Evolutionary conservation across 805 yeast species (phyloP).

Genomic region (Dipodascus geniculatus): DNA sequence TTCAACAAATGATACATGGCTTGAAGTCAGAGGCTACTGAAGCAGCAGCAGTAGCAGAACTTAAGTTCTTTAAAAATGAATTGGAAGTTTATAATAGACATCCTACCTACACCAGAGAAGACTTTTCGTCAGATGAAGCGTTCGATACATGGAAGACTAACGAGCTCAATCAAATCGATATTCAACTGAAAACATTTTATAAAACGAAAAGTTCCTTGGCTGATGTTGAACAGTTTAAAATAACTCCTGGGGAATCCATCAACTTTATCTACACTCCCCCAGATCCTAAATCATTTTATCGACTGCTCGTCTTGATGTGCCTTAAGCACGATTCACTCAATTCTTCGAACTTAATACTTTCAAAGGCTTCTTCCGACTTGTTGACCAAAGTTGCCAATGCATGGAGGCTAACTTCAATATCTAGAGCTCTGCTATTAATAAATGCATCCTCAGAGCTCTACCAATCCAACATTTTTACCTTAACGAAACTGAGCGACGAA

Average conservation of each 20-base stretch:
- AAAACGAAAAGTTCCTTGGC: slow-evolving; percentile 5
- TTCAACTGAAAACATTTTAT: slow-evolving; percentile 18
- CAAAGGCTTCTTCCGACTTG: slow-evolving; percentile 35
- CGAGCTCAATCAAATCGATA: slow-evolving; percentile 26
- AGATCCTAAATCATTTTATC: slow-evolving; percentile 31
- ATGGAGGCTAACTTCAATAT: slow-evolving; percentile 47
- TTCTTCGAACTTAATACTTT: slow-evolving; percentile 21
- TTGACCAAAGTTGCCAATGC: slow-evolving; percentile 35
- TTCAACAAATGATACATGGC: slow-evolving; percentile 44
- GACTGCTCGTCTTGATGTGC: slow-evolving; percentile 32
- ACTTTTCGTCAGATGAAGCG: slow-evolving; percentile 26
- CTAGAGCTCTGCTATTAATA: slow-evolving; percentile 38
- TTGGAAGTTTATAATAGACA: slow-evolving; percentile 22
- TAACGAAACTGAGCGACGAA: slow-evolving; percentile 22
- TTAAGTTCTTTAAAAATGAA: slow-evolving; percentile 15
- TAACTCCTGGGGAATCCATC: background rate
- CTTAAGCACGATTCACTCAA: slow-evolving; percentile 29
- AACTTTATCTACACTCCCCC: slow-evolving; percentile 29
- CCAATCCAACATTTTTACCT: slow-evolving; percentile 19
- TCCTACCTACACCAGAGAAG: slow-evolving; percentile 23
- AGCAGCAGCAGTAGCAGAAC: slow-evolving; percentile 22
- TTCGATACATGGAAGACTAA: slow-evolving; percentile 33
- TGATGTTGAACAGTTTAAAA: slow-evolving; percentile 9
- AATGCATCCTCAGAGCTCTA: slow-evolving; percentile 36
- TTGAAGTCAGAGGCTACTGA: slow-evolving; percentile 32